phyloP scores from a whole-genome alignment of 495 filamentous ascomycete species.

The Daldinia grandis region DNA sequence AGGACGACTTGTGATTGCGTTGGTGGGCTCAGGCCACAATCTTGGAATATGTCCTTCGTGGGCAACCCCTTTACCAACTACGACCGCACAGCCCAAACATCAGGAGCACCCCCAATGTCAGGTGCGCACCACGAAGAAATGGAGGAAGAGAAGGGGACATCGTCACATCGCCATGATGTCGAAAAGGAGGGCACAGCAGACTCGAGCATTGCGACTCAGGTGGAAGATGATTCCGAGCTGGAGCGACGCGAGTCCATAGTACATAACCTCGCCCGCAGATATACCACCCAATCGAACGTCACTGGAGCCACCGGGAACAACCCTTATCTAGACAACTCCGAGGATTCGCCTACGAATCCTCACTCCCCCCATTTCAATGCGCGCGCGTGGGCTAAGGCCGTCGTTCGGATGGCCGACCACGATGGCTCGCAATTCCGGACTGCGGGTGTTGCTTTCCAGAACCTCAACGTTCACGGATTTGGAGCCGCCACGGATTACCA shows the following conservation, averaged over 20 bases:
- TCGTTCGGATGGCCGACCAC: constrained; percentile 57
- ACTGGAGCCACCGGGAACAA: constrained; percentile 46
- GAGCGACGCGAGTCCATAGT: constrained; percentile 54
- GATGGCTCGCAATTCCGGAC: constrained; percentile 58
- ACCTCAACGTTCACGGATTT: constrained; percentile 80
- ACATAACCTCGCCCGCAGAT: constrained; percentile 56
- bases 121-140: constrained; percentile 18
- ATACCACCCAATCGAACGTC: constrained; percentile 55
- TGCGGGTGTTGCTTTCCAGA: constrained; percentile 64
- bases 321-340: constrained; percentile 48
- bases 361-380: constrained; percentile 61
- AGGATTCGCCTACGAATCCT: constrained; percentile 61
- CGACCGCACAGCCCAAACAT: constrained; percentile 53
- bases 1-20: neutral
- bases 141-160: constrained; percentile 16
- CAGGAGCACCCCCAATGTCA: constrained; percentile 33
- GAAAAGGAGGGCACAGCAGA: constrained; percentile 43
- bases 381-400: constrained; percentile 63
- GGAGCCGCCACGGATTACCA: constrained; percentile 82
- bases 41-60: constrained; percentile 51
- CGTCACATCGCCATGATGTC: constrained; percentile 21
- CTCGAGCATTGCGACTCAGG: constrained; percentile 49
- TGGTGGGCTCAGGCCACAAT: neutral
- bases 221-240: constrained; percentile 52
- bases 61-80: constrained; percentile 56